phyloP scores from a whole-genome alignment of 1,284 basidiomycete genomes.

The Golubevia sp. region DNA sequence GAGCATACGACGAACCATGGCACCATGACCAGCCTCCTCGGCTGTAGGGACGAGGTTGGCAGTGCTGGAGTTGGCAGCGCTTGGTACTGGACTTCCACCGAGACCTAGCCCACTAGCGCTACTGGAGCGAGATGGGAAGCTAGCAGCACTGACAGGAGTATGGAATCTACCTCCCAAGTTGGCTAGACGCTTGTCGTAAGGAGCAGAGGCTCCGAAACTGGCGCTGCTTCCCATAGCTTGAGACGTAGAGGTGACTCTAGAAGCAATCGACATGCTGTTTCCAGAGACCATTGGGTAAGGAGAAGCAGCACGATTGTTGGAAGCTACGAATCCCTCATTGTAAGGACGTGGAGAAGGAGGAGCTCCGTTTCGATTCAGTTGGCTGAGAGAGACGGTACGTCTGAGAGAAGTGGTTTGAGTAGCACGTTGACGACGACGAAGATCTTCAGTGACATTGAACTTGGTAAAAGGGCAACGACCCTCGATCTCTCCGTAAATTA shows the following conservation, averaged over 20 bases:
- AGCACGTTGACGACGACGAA: conserved; percentile 4
- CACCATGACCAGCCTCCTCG: background rate
- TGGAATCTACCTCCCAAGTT: background rate
- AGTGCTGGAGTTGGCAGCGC: background rate
- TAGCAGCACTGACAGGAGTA: background rate
- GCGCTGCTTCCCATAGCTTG: conserved; percentile 13
- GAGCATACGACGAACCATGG: conserved; percentile 1
- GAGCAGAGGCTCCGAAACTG: background rate
- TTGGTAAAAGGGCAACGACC: conserved; percentile 52
- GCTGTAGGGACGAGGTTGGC: background rate
- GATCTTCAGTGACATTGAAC: conserved; percentile 26
- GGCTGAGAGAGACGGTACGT: conserved; percentile 43
- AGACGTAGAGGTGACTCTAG: conserved; percentile 52
- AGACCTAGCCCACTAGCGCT: background rate
- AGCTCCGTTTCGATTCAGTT: conserved; percentile 25
- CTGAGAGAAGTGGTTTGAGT: conserved; percentile 24
- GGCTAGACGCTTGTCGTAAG: background rate
- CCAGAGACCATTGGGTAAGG: conserved; percentile 53
- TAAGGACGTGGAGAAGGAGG: background rate
- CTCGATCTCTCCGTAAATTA: conserved; percentile 46
- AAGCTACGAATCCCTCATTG: background rate
- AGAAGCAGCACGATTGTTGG: conserved; percentile 10
- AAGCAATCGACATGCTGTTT: conserved; percentile 55
- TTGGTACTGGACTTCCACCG: background rate
- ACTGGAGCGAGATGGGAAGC: background rate